Evolutionary conservation across 495 filamentous ascomycete genomes (phyloP).

Genomic region (Aspergillus affinis): DNA sequence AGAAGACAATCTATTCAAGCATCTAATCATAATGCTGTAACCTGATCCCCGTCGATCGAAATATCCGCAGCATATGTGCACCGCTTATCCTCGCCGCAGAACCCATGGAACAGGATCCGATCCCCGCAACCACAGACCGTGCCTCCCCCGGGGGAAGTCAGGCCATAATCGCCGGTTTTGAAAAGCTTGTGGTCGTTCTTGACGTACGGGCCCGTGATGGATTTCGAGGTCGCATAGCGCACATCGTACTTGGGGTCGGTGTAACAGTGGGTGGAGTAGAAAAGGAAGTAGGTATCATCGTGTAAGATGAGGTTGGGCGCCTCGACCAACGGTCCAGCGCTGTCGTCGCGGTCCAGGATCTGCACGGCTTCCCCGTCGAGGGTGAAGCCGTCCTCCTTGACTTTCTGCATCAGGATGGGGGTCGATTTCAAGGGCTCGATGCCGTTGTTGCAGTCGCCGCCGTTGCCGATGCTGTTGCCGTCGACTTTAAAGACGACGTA

Average conservation of each 20-base stretch:
- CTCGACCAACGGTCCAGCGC: slow-evolving; percentile 61
- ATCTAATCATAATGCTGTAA: slow-evolving; percentile 21
- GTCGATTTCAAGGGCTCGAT: slow-evolving; percentile 47
- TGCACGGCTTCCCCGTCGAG: slow-evolving; percentile 47
- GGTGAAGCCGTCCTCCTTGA: slow-evolving; percentile 50
- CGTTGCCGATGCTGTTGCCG: slow-evolving; percentile 57
- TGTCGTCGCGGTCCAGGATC: slow-evolving; percentile 53
- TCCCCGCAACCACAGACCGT: slow-evolving; percentile 44
- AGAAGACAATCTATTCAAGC: neutral
- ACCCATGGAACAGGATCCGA: slow-evolving; percentile 52
- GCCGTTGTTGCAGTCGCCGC: slow-evolving; percentile 58
- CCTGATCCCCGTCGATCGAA: slow-evolving; percentile 25
- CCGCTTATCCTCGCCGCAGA: slow-evolving; percentile 39
- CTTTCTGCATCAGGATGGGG: slow-evolving; percentile 59
- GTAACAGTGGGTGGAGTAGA: slow-evolving; percentile 61
- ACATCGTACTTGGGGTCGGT: slow-evolving; percentile 52
- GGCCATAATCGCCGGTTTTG: slow-evolving; percentile 37
- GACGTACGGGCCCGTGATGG: slow-evolving; percentile 49
- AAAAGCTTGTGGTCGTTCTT: slow-evolving; percentile 39
- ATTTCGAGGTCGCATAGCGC: slow-evolving; percentile 49
- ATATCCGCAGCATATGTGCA: slow-evolving; percentile 42
- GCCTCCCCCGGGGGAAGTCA: slow-evolving; percentile 55
- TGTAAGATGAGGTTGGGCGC: slow-evolving; percentile 54
- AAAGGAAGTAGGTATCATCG: slow-evolving; percentile 53
- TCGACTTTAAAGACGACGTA: slow-evolving; percentile 64